Percentiles rank a stretch among this genome's conserved stretches.
Conservation (phyloP, 2,329 filamentous ascomycete species). For the Fusarium palustre region DNA sequence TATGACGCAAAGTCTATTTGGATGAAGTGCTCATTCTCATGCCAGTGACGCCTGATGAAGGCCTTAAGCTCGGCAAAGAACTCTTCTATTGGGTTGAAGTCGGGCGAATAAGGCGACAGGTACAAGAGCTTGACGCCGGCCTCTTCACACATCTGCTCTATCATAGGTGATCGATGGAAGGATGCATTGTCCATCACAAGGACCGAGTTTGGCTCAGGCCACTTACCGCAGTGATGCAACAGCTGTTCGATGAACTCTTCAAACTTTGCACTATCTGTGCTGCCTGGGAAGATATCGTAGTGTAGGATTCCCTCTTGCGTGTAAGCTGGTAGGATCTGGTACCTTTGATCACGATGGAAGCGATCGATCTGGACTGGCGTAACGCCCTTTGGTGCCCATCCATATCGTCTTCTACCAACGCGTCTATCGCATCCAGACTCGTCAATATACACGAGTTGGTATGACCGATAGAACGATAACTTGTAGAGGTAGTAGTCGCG, state of each 20-base stretch:
- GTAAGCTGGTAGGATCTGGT: no score
- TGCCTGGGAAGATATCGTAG: no score
- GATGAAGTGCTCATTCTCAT: conserved; percentile 30
- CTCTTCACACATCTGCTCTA: conserved; percentile 45
- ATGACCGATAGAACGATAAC: no score
- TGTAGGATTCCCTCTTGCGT: no score
- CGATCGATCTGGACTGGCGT: no score
- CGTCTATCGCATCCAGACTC: no score
- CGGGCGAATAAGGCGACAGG: conserved; percentile 37
- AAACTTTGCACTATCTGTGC: conserved; percentile 34
- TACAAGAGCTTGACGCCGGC: conserved; percentile 34
- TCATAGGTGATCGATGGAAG: conserved; percentile 45
- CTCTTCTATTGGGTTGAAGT: conserved; percentile 44
- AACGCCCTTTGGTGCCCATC: no score
- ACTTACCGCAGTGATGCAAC: conserved; percentile 48
- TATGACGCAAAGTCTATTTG: conserved; percentile 33
- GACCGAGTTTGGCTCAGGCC: conserved; percentile 39
- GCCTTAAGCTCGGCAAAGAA: conserved; percentile 39
- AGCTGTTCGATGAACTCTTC: conserved; percentile 50
- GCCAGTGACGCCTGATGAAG: conserved; percentile 36
- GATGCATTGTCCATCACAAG: conserved; percentile 43
- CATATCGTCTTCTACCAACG: no score
- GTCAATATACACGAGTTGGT: no score
- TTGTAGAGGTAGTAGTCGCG: no score
- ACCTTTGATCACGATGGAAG: no score